These are phyloP conservation scores for Termitomyces bulborhizus DNA, from an alignment of 768 basidiomycete species.

Conservation along the genomic window DNA sequence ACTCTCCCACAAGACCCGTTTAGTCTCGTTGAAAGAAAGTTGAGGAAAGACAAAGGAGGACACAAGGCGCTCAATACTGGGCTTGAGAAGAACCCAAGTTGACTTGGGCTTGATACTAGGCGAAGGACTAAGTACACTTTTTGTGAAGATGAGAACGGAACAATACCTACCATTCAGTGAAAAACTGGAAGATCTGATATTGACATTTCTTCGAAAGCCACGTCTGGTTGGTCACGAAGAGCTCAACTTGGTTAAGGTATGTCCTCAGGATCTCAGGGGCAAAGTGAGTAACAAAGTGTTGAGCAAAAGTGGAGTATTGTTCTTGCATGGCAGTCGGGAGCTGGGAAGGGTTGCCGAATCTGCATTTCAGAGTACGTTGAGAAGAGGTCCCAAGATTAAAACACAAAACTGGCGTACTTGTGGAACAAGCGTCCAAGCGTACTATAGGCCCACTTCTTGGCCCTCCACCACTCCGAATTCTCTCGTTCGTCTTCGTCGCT, in stretches of 20 bases:
- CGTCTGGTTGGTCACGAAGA: conserved; percentile 64
- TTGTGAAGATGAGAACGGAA: neutral
- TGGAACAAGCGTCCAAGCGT: conserved; percentile 76
- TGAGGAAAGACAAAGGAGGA: conserved; percentile 82
- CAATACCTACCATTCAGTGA: conserved; percentile 72
- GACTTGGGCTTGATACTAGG: conserved; percentile 84
- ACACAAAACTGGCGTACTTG: conserved; percentile 30
- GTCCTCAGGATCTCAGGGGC: conserved; percentile 85
- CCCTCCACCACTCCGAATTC: conserved; percentile 81
- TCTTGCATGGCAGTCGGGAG: conserved; percentile 66
- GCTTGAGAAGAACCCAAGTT: conserved; percentile 86
- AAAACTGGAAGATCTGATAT: conserved; percentile 79
- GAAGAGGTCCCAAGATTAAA: neutral
- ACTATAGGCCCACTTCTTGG: conserved; percentile 92
- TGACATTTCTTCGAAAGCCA: conserved; percentile 84
- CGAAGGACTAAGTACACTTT: neutral
- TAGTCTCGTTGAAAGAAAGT: conserved; percentile 67
- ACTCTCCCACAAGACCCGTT: conserved; percentile 66
- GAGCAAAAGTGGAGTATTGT: conserved; percentile 65
- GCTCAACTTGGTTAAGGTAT: conserved; percentile 66
- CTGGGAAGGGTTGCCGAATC: conserved; percentile 86
- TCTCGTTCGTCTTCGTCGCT: conserved; percentile 73
- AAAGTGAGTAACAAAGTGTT: conserved; percentile 70
- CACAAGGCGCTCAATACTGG: conserved; percentile 75
- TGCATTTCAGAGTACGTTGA: conserved; percentile 16